These are phyloP conservation scores for Anthostomella pinea DNA, from an alignment of 2,329 filamentous ascomycete genomes.

Conservation along the genomic window DNA sequence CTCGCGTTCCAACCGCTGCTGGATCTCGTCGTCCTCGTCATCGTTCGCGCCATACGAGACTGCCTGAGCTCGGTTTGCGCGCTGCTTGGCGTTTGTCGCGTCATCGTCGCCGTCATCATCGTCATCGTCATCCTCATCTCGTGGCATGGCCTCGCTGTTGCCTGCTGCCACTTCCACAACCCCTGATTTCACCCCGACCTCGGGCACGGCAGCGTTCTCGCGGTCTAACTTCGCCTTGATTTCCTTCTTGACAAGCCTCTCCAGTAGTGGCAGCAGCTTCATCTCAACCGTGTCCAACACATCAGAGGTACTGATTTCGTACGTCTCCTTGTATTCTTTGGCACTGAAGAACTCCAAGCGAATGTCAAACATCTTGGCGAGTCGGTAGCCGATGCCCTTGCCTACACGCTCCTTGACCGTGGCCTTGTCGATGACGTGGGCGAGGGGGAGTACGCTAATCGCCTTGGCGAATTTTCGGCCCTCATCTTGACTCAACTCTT, in stretches of 20 bases:
- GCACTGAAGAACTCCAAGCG: constrained; percentile 80
- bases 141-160: constrained; percentile 30
- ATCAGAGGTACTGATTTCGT: constrained; percentile 76
- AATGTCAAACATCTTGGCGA: constrained; percentile 84
- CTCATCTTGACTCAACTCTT: constrained; percentile 66
- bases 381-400: constrained; percentile 61
- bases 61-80: constrained; percentile 73
- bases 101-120: constrained; percentile 78
- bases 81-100: constrained; percentile 70
- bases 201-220: constrained; percentile 69
- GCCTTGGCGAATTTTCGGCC: constrained; percentile 83
- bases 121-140: constrained; percentile 61
- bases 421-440: constrained; percentile 79
- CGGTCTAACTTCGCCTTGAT: constrained; percentile 75
- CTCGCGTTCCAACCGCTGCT: constrained; percentile 59
- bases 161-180: constrained; percentile 50
- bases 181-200: constrained; percentile 59
- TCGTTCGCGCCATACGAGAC: constrained; percentile 91
- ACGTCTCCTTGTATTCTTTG: constrained; percentile 79
- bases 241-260: constrained; percentile 69
- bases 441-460: constrained; percentile 81
- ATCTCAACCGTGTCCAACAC: constrained; percentile 77
- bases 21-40: constrained; percentile 80
- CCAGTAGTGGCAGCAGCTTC: constrained; percentile 71
- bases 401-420: constrained; percentile 78